Percentiles rank a stretch among this genome's conserved stretches.
Conservation (phyloP, 345 rosid genomes). For the Pelargonium nanum region DNA sequence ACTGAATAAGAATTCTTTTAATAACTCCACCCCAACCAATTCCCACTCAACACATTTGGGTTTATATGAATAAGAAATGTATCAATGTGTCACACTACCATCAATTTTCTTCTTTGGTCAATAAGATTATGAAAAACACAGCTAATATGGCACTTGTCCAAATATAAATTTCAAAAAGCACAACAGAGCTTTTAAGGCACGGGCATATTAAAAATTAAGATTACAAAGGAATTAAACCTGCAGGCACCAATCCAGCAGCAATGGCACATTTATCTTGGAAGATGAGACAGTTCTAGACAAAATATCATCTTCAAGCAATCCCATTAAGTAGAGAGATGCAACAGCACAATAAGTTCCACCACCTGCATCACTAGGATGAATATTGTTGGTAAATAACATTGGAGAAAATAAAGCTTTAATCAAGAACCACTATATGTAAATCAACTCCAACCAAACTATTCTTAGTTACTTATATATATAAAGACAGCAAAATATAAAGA, state of each 20-base stretch:
- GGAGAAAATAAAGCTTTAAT: background rate
- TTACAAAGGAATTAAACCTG: constrained; percentile 12
- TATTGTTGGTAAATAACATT: constrained; percentile 10
- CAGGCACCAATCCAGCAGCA: constrained; percentile 26
- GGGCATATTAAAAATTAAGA: no score
- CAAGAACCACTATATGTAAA: background rate
- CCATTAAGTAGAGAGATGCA: constrained; percentile 24
- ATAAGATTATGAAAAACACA: background rate
- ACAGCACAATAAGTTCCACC: constrained; percentile 28
- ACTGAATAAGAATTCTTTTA: background rate
- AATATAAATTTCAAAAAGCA: no score
- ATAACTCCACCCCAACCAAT: background rate
- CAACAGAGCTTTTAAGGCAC: background rate
- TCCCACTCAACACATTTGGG: background rate
- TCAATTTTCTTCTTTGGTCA: background rate
- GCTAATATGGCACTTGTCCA: background rate
- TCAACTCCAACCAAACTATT: background rate
- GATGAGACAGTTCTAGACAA: constrained; percentile 11
- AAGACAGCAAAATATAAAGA: no score
- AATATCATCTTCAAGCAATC: constrained; percentile 20
- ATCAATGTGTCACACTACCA: no score
- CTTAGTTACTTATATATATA: no score
- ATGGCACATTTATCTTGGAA: constrained; percentile 15
- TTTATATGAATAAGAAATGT: no score
- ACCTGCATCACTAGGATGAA: constrained; percentile 20